phyloP scores from a whole-genome alignment of 257 asterid genomes.

The Solanum chiquidenum region DNA sequence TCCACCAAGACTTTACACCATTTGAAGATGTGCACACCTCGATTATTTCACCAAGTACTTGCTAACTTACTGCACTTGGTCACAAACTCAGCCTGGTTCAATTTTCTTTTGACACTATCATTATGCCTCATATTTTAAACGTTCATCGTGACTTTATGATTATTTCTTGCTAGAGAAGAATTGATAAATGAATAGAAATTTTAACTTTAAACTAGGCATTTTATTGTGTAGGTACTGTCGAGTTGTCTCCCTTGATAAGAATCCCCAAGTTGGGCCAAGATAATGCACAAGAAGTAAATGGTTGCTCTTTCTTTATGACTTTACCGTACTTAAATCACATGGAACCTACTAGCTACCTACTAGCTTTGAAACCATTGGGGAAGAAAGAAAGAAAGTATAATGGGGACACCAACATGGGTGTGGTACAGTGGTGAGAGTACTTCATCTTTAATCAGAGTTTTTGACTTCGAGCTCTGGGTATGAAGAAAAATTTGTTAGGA shows the following conservation, averaged over 20 bases:
- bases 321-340: conserved; percentile 10
- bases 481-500: too few relatives aligned
- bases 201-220: not conserved
- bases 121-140: not conserved
- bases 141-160: not conserved
- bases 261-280: not conserved
- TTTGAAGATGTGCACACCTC: not conserved
- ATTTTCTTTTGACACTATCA: not conserved
- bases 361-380: not conserved
- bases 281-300: not conserved
- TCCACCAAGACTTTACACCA: not conserved
- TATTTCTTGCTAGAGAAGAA: not conserved
- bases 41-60: too few relatives aligned
- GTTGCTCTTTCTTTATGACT: not conserved
- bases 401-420: not conserved
- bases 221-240: not conserved
- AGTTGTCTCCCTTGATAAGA: not conserved
- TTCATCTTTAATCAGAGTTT: too few relatives aligned
- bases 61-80: not conserved
- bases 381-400: too few relatives aligned
- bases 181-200: too few relatives aligned
- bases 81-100: not conserved
- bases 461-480: not conserved
- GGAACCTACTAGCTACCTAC: conserved; percentile 12
- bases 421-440: not conserved